Percentiles rank a stretch among this genome's conserved stretches.
Conservation (phyloP, 1,139 yeast genomes). For the Geotrichum restrictum region DNA sequence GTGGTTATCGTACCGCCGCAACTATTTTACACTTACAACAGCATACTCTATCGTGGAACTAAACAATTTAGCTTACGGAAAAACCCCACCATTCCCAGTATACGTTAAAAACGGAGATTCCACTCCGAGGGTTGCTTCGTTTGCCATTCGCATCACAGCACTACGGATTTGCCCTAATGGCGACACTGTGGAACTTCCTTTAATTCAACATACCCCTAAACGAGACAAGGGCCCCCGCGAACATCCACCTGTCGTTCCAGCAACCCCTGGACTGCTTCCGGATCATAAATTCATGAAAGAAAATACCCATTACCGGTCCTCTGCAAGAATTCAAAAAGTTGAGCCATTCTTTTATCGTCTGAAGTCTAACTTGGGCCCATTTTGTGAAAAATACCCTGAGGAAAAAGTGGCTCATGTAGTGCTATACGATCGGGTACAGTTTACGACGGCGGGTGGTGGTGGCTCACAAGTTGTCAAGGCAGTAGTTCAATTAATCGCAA, state of each 20-base stretch:
- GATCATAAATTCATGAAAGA: constrained; percentile 21
- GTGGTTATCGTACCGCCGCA: constrained; percentile 22
- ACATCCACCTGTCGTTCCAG: constrained; percentile 19
- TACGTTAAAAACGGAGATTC: constrained; percentile 8
- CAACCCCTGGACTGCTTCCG: constrained; percentile 21
- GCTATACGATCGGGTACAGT: constrained; percentile 21
- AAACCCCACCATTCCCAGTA: constrained; percentile 17
- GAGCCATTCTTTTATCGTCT: constrained; percentile 18
- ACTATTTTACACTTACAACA: constrained; percentile 20
- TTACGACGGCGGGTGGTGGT: constrained; percentile 21
- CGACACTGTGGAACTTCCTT: constrained; percentile 15
- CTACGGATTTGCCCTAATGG: constrained; percentile 10
- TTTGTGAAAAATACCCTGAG: constrained; percentile 17
- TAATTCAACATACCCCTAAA: constrained; percentile 21
- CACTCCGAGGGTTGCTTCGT: constrained; percentile 5
- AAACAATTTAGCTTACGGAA: constrained; percentile 15
- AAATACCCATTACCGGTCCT: constrained; percentile 19
- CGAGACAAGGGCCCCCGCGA: constrained; percentile 19
- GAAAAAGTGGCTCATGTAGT: constrained; percentile 20
- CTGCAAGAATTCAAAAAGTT: constrained; percentile 16
- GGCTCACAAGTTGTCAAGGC: constrained; percentile 19
- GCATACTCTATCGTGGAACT: constrained; percentile 15
- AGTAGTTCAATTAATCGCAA: constrained; percentile 18
- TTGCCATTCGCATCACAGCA: constrained; percentile 21
- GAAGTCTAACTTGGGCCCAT: constrained; percentile 16